phyloP scores from a whole-genome alignment of 2,329 filamentous ascomycete species.

The Leptographium flavum region DNA sequence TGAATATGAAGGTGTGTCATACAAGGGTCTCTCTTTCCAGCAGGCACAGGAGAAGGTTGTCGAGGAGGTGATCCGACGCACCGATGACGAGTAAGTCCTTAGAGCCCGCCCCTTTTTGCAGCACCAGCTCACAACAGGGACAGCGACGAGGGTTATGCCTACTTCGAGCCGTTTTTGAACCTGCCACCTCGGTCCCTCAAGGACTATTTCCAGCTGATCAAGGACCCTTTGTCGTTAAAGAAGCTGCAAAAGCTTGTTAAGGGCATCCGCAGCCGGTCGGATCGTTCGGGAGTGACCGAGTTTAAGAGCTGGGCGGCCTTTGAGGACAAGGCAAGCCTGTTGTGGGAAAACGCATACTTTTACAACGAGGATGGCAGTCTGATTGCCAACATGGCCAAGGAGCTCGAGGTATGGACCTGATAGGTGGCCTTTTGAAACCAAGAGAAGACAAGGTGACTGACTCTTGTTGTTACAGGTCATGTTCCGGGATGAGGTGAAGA shows the following conservation, averaged over 20 bases:
- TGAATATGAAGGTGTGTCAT: conserved; percentile 42
- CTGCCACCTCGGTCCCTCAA: conserved; percentile 61
- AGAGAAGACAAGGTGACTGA: background rate
- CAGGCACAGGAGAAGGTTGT: conserved; percentile 78
- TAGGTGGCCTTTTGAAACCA: background rate
- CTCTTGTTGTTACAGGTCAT: conserved; percentile 16
- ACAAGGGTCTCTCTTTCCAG: conserved; percentile 64
- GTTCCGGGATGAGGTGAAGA: conserved; percentile 53
- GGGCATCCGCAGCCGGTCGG: conserved; percentile 54
- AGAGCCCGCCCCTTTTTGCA: too few relatives aligned
- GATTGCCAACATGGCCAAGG: conserved; percentile 61
- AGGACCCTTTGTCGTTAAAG: conserved; percentile 64
- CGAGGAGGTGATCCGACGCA: conserved; percentile 55
- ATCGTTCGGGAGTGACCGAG: conserved; percentile 47
- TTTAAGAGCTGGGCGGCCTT: conserved; percentile 75
- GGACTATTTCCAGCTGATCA: conserved; percentile 79
- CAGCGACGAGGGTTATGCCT: conserved; percentile 46
- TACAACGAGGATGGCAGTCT: conserved; percentile 90
- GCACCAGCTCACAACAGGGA: conserved; percentile 6
- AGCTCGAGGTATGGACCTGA: conserved; percentile 51
- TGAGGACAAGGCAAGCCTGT: conserved; percentile 62
- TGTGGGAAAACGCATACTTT: conserved; percentile 78
- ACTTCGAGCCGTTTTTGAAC: conserved; percentile 61
- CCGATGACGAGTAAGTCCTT: conserved; percentile 43
- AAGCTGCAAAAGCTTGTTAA: conserved; percentile 64